Percentiles rank a stretch among this genome's conserved stretches.
Conservation (phyloP, 2,329 filamentous ascomycete species). For the Rhynchosporium graminicola region DNA sequence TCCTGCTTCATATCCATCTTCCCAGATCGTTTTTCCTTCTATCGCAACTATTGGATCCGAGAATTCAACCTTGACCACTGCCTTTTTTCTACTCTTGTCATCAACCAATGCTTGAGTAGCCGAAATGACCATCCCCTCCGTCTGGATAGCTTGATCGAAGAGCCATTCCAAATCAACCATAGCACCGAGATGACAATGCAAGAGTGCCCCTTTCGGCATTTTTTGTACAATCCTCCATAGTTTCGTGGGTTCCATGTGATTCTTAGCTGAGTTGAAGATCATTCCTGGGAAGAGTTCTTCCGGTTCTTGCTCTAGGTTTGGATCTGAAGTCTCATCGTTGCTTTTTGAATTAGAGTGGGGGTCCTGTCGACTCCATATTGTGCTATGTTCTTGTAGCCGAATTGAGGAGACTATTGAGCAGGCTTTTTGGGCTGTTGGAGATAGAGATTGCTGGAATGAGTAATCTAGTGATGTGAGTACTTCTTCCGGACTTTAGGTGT, state of each 20-base stretch:
- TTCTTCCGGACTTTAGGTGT: neutral
- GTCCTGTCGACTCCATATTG: conserved; percentile 65
- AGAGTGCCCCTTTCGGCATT: conserved; percentile 85
- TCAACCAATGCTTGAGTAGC: conserved; percentile 56
- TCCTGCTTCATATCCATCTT: conserved; percentile 54
- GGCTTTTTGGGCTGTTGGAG: conserved; percentile 73
- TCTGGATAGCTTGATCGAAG: conserved; percentile 68
- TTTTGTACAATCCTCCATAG: conserved; percentile 79
- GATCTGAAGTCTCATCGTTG: conserved; percentile 64
- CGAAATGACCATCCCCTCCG: conserved; percentile 69
- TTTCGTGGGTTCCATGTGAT: conserved; percentile 75
- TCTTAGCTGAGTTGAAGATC: conserved; percentile 84
- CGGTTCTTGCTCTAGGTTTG: conserved; percentile 39
- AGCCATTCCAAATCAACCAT: conserved; percentile 84
- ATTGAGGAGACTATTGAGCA: conserved; percentile 77
- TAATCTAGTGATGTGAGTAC: conserved; percentile 49
- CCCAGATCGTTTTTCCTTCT: conserved; percentile 57
- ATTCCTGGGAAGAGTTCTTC: conserved; percentile 78
- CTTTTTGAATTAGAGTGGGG: neutral
- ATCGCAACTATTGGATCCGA: conserved; percentile 41
- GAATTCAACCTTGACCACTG: conserved; percentile 58
- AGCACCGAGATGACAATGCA: conserved; percentile 85
- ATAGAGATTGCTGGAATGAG: conserved; percentile 70
- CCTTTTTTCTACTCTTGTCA: conserved; percentile 52
- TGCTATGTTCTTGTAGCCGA: conserved; percentile 69